A percentile compares a stretch with the other conserved stretches of the same genome.
Conservation (phyloP, 1,284 basidiomycete genomes). For the Ustilago bromivora region DNA sequence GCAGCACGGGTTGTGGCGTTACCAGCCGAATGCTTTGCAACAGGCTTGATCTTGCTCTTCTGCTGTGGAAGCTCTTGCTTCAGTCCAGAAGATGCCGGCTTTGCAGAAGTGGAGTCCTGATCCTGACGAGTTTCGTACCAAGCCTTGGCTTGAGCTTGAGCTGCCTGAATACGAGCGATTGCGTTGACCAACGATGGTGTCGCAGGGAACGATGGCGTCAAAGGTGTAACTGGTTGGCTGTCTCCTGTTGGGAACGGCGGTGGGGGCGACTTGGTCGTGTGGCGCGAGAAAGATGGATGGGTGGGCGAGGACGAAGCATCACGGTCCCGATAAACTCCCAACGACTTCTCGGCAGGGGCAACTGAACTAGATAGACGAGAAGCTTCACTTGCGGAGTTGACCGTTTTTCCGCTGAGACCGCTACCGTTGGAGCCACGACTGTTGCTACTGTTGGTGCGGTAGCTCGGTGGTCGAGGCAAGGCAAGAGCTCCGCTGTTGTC, state of each 20-base stretch:
- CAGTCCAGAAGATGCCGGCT: neutral
- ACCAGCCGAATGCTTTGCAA: neutral
- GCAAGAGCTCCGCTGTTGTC: conserved; percentile 16
- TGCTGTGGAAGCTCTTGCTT: neutral
- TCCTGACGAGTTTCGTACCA: conserved; percentile 37
- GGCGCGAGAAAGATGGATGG: conserved; percentile 18
- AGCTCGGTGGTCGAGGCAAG: conserved; percentile 43
- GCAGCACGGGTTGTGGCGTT: neutral
- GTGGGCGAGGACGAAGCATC: conserved; percentile 27
- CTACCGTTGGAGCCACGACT: conserved; percentile 19
- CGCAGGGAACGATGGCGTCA: conserved; percentile 42
- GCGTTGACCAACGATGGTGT: conserved; percentile 62
- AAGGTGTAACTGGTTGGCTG: neutral
- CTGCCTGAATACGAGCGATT: conserved; percentile 59
- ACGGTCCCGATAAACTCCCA: conserved; percentile 18
- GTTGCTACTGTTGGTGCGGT: conserved; percentile 43
- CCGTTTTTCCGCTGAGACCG: conserved; percentile 28
- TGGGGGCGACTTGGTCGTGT: conserved; percentile 30
- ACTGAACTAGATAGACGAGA: neutral
- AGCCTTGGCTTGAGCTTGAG: conserved; percentile 57
- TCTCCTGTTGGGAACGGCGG: conserved; percentile 24
- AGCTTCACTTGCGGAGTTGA: neutral
- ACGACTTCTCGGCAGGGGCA: conserved; percentile 26
- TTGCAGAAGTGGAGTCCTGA: conserved; percentile 5
- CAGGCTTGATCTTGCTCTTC: neutral